Percentiles rank a stretch among this genome's conserved stretches.
Conservation (phyloP, 2,329 filamentous ascomycete genomes). For the Pseudovirgaria hyperparasitica region DNA sequence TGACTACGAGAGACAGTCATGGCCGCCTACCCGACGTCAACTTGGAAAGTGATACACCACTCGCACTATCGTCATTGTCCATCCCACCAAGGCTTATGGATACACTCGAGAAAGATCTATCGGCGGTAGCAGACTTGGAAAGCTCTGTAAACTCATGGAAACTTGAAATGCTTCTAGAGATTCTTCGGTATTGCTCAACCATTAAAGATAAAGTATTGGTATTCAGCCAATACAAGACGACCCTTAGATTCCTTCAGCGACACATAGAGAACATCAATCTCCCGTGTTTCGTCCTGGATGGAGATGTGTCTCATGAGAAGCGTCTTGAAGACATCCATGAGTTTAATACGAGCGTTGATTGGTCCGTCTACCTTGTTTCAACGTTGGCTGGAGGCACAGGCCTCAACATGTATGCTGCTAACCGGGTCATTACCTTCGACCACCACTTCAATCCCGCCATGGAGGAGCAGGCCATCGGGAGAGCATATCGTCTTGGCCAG, state of each 20-base stretch:
- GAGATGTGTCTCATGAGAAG: conserved; percentile 39
- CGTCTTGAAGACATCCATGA: conserved; percentile 52
- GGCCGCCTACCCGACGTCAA: no score
- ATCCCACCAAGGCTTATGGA: no score
- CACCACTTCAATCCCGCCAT: conserved; percentile 67
- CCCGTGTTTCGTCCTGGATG: conserved; percentile 51
- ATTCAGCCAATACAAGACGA: conserved; percentile 62
- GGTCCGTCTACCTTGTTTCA: conserved; percentile 60
- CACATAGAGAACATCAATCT: conserved; percentile 40
- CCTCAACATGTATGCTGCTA: conserved; percentile 72
- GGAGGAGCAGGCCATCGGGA: conserved; percentile 78
- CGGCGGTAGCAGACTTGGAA: neutral
- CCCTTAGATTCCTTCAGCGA: conserved; percentile 54
- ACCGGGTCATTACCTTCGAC: conserved; percentile 77
- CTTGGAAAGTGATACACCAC: no score
- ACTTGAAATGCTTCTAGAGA: conserved; percentile 53
- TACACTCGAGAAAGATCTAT: no score
- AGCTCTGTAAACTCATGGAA: conserved; percentile 1
- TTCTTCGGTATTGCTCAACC: conserved; percentile 51
- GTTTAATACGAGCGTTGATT: conserved; percentile 50
- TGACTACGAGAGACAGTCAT: no score
- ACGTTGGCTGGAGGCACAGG: conserved; percentile 73
- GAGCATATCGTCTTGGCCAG: conserved; percentile 78
- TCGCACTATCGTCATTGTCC: no score
- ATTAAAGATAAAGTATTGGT: conserved; percentile 63